Evolutionary conservation across 305 asterid genomes (phyloP), one percentile per base, ranked within the genome.

Genomic region (Fraxinus nigra): DNA sequence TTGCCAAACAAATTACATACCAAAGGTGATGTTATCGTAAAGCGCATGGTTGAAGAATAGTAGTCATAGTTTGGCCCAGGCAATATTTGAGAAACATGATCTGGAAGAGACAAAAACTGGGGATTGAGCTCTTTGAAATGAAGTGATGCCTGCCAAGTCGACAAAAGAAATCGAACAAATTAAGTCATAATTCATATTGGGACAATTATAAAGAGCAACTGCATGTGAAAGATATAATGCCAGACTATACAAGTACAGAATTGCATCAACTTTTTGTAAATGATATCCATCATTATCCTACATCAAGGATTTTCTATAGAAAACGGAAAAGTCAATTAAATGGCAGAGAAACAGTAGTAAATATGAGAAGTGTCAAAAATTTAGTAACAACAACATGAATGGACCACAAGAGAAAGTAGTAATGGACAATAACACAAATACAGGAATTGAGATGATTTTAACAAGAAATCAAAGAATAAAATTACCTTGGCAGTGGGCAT

Each of bases 51-150:
- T 82, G 98, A 89, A 80, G 98, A 94, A 85, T 86, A 84, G 87
- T 80, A 96, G 90, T 94, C 99, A 86, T 93, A 93, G 90, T 93
- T 96, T 82, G 98, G 84, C 85, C 97, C 99, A 2, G 99, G 92
- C 63, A 86, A 89, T 86, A 96, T 96, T 85, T 92, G 99, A 65
- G 91, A 92, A 85, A 94, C 98, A 81, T 93, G 89, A 82, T 90
- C 87, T 34, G 99, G 99, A 79, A 94, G 97, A 82, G 98, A 89
- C 89, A 96, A 87, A 78, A 81, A 88, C 82, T 82, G 91, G 56
- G 91, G 98, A 89, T 82, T 87, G 85, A 90, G 89, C 80, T 93
- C 95, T 89, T 89, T 90, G 81, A 96, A 90, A 87, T 82, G 87
- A 76, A 87, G 86, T 75, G 92, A 87, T 78, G 48, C 91, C 99